Evolutionary conservation across 371 early-diverging fungal species (phyloP).

Genomic region (Fennellomyces sp.): DNA sequence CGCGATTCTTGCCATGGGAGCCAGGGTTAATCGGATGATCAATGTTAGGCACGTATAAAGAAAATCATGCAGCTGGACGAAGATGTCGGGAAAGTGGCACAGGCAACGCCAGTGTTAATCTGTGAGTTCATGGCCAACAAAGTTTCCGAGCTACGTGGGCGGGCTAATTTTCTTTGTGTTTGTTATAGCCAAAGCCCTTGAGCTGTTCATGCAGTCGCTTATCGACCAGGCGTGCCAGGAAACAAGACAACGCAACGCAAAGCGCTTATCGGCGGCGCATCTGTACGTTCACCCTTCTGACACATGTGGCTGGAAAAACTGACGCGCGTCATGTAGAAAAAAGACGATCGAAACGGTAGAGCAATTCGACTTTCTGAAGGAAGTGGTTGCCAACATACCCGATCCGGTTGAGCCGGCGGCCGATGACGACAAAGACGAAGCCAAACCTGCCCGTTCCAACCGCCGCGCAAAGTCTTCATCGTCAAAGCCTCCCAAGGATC

Average conservation of each 20-base stretch:
- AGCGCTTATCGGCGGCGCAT: slow-evolving; percentile 84
- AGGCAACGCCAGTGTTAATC: slow-evolving; percentile 96
- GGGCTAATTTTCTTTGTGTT: slow-evolving; percentile 3
- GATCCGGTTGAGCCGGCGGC: slow-evolving; percentile 63
- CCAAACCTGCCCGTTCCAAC: slow-evolving; percentile 23
- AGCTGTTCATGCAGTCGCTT: slow-evolving; percentile 92
- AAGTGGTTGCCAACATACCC: slow-evolving; percentile 84
- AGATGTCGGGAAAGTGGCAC: slow-evolving; percentile 99
- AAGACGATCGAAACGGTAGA: slow-evolving; percentile 83
- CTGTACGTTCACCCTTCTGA: slow-evolving; percentile 58
- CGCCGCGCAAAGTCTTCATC: slow-evolving; percentile 20
- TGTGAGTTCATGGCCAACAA: slow-evolving; percentile 63
- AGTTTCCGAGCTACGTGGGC: neutral
- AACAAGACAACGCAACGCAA: slow-evolving; percentile 77
- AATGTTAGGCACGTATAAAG: slow-evolving; percentile 95
- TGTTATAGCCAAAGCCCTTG: slow-evolving; percentile 85
- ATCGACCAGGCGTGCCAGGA: slow-evolving; percentile 87
- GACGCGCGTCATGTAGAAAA: no score
- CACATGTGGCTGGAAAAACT: no score
- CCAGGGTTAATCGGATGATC: neutral
- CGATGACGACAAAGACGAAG: slow-evolving; percentile 11
- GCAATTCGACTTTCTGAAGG: slow-evolving; percentile 93
- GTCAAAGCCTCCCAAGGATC: neutral
- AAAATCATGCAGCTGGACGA: slow-evolving; percentile 99
- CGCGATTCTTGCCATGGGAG: neutral